Evolutionary conservation across 2,329 filamentous ascomycete genomes (phyloP).

Genomic region (Cryphonectria nitschkei): DNA sequence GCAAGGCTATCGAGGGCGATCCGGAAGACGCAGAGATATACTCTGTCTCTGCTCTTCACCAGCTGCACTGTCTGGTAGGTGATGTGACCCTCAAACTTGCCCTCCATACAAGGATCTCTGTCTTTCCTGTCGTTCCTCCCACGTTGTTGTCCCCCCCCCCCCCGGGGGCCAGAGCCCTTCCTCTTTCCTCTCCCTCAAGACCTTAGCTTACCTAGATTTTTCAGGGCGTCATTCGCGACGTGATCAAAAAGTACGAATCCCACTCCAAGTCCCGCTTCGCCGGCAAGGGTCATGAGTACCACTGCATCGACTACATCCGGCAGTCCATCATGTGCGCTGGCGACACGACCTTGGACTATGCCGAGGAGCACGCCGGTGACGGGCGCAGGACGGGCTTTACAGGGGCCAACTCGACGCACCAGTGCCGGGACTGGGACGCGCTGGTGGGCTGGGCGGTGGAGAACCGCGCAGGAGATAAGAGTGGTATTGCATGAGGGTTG

Average conservation of each 20-base stretch:
- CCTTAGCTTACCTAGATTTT: background rate
- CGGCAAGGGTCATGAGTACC: slow-evolving; percentile 25
- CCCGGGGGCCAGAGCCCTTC: too few species aligned
- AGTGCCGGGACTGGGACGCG: slow-evolving; percentile 26
- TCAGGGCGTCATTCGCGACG: slow-evolving; percentile 28
- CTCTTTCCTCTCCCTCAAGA: background rate
- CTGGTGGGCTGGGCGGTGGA: slow-evolving; percentile 25
- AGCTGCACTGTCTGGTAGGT: slow-evolving; percentile 27
- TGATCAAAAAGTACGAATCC: slow-evolving; percentile 27
- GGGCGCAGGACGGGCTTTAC: slow-evolving; percentile 24
- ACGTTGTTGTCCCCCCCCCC: too few species aligned
- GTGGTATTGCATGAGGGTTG: slow-evolving; percentile 18
- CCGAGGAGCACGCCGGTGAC: slow-evolving; percentile 21
- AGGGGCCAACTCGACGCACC: slow-evolving; percentile 26
- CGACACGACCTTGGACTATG: slow-evolving; percentile 26
- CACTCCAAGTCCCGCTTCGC: slow-evolving; percentile 28
- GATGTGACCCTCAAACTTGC: background rate
- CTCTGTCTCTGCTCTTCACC: slow-evolving; percentile 27
- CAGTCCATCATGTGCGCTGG: slow-evolving; percentile 27
- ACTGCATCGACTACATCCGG: slow-evolving; percentile 29
- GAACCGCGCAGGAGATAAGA: slow-evolving; percentile 25
- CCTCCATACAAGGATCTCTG: background rate
- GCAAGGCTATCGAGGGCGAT: slow-evolving; percentile 26
- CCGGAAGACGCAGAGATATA: slow-evolving; percentile 27
- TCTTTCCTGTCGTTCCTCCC: background rate